Evolutionary conservation across 129 eudicot species (phyloP), one percentile per base, ranked within the genome.

Genomic region (Centella asiatica): DNA sequence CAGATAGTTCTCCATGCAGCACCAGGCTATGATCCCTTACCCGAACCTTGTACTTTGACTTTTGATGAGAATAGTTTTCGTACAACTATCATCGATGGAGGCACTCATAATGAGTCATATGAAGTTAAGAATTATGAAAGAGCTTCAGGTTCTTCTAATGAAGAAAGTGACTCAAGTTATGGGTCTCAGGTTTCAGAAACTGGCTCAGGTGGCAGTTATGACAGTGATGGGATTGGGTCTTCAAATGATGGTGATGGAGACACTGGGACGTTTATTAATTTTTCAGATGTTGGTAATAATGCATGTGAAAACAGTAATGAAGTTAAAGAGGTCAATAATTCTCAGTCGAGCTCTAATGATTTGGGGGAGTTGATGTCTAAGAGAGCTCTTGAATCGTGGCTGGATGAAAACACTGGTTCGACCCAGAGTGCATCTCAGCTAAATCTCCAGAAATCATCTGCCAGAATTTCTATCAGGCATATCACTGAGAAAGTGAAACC

Each of bases 1-100:
- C 94, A 83, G 68, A 81, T 90, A 65, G 98, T 86, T 64, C 89
- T 83, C 45, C 98, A 90, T 76, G 95, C 94, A 62, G 98, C 95
- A 65, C 95, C 94, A 29, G 88, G 85, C n/a, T 90, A 90, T 56
- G 95, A 90, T 75, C 95, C 95, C 68, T 93, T 87, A 44, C 98
- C 98, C 11, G 79, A 84, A 52, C 98, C 95, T 54, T 81, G 83
- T 64, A 84, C 94, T 77, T 64, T 86, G 71, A 63, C 67, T 34
- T 55, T 22, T 59, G 61, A 64, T 33, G 83, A 74, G 31, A 34
- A 32, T 19, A 50, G 62, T 62, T 42, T 57, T n/a, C 44, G 56
- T 62, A 44, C 75, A 7, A 74, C 72, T 57, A 20, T 49, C 56
- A 59, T 47, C 25, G 65, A 42, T 63, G 79, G 72, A 59, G 59